These are phyloP conservation scores for Petunia secreta DNA, from an alignment of 257 asterid species.

Conservation along the genomic window DNA sequence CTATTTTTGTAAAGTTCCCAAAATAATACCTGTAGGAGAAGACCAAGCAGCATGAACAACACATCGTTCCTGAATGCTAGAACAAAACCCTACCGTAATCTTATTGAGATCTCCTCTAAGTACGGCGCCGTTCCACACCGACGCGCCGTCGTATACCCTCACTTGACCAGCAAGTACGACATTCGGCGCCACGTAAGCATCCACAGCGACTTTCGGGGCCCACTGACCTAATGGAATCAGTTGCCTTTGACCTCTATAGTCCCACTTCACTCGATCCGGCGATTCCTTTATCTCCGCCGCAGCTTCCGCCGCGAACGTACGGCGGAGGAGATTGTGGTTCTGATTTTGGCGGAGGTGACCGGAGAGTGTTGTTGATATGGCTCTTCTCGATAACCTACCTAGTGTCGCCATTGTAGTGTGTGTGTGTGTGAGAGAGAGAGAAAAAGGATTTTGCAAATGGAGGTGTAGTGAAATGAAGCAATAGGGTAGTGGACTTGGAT, in stretches of 20 bases:
- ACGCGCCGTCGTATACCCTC: constrained; percentile 81
- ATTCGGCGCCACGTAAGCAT: constrained; percentile 92
- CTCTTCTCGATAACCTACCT: constrained; percentile 62
- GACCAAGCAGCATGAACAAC: constrained; percentile 94
- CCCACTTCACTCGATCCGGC: constrained; percentile 85
- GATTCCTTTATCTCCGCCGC: constrained; percentile 53
- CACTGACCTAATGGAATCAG: constrained; percentile 88
- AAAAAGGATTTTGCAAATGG: no score
- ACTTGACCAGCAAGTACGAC: constrained; percentile 97
- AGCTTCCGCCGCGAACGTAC: constrained; percentile 57
- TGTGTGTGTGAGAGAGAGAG: background rate
- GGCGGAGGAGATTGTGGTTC: constrained; percentile 33
- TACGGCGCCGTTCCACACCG: constrained; percentile 88
- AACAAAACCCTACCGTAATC: constrained; percentile 80
- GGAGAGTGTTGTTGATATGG: constrained; percentile 51
- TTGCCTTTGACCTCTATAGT: constrained; percentile 83
- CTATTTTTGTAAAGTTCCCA: no score
- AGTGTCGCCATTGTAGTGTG: constrained; percentile 59
- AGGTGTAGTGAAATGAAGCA: constrained; percentile 18
- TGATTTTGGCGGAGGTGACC: constrained; percentile 19
- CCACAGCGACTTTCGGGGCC: constrained; percentile 86
- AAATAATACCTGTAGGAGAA: constrained; percentile 65
- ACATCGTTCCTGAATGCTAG: constrained; percentile 85
- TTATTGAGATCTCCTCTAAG: constrained; percentile 85
- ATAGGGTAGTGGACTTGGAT: constrained; percentile 3